Percentiles rank a stretch among this genome's conserved stretches.
phyloP scores from a whole-genome alignment of 2,329 filamentous ascomycete species.

The Pseudonectria buxi region DNA sequence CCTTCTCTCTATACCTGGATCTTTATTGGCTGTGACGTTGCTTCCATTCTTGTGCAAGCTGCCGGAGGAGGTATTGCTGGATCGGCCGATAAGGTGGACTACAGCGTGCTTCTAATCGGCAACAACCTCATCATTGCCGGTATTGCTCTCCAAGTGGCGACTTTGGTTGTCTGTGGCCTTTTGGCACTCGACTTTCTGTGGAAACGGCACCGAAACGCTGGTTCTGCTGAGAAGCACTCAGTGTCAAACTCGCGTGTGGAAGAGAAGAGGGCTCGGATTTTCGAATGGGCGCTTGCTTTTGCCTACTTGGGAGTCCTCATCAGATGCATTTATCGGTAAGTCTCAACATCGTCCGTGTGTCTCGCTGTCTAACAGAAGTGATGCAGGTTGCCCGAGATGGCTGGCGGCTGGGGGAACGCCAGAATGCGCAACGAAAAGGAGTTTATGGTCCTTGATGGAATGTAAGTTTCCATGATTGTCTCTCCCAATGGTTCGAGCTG shows the following conservation, averaged over 20 bases:
- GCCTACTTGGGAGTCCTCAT: conserved; percentile 41
- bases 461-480: background rate
- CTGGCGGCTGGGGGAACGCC: conserved; percentile 51
- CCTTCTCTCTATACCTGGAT: conserved; percentile 40
- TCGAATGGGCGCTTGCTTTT: background rate
- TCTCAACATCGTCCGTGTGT: too few species aligned
- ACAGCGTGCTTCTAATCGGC: conserved; percentile 31
- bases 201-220: conserved; percentile 27
- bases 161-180: conserved; percentile 40
- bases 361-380: too few species aligned
- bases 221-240: background rate
- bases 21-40: conserved; percentile 56
- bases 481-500: too few species aligned
- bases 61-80: conserved; percentile 48
- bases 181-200: background rate
- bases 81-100: conserved; percentile 26
- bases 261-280: conserved; percentile 1
- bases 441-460: conserved; percentile 50
- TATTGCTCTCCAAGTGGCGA: conserved; percentile 51
- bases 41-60: conserved; percentile 52
- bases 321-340: conserved; percentile 47
- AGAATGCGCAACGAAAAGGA: conserved; percentile 46
- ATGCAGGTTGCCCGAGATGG: conserved; percentile 52
- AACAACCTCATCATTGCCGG: conserved; percentile 58
- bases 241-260: too few species aligned